A percentile compares a stretch with the other conserved stretches of the same genome.
Conservation (phyloP, 2,329 filamentous ascomycete species). For the Geoglossum cookeanum region DNA sequence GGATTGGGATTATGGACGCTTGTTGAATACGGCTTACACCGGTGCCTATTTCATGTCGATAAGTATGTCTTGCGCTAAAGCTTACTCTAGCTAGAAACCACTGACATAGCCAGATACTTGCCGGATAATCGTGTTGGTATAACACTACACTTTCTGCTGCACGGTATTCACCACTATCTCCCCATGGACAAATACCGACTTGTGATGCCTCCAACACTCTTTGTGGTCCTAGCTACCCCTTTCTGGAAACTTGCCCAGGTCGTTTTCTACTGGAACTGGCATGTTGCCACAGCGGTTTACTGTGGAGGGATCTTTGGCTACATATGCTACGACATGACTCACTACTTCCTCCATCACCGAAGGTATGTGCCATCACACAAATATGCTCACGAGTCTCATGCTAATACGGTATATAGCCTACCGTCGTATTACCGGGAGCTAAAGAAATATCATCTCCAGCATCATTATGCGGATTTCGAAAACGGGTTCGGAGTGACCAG, state of each 20-base stretch:
- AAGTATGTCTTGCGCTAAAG: slow-evolving; percentile 37
- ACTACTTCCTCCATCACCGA: slow-evolving; percentile 96
- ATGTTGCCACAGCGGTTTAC: slow-evolving; percentile 57
- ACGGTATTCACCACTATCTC: slow-evolving; percentile 94
- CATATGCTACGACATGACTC: slow-evolving; percentile 88
- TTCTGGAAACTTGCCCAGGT: slow-evolving; percentile 84
- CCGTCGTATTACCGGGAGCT: slow-evolving; percentile 76
- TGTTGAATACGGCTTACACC: slow-evolving; percentile 73
- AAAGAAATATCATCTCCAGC: slow-evolving; percentile 94
- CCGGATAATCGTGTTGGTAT: slow-evolving; percentile 81
- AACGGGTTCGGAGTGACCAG: slow-evolving; percentile 95
- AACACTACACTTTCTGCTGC: slow-evolving; percentile 78
- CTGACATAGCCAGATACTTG: slow-evolving; percentile 41
- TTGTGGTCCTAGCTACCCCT: slow-evolving; percentile 61
- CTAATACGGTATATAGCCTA: slow-evolving; percentile 30
- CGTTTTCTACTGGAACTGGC: slow-evolving; percentile 72
- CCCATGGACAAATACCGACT: slow-evolving; percentile 98
- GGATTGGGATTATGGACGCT: slow-evolving; percentile 75
- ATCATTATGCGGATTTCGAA: slow-evolving; percentile 96
- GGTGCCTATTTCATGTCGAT: slow-evolving; percentile 88
- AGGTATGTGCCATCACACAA: slow-evolving; percentile 33
- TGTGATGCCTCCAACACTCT: slow-evolving; percentile 89
- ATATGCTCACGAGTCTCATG: neutral
- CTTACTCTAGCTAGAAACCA: neutral
- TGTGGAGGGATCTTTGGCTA: slow-evolving; percentile 91